Evolutionary conservation across 768 basidiomycete species (phyloP), one percentile per base, ranked within the genome.

Genomic region (Lactifluus volemus): DNA sequence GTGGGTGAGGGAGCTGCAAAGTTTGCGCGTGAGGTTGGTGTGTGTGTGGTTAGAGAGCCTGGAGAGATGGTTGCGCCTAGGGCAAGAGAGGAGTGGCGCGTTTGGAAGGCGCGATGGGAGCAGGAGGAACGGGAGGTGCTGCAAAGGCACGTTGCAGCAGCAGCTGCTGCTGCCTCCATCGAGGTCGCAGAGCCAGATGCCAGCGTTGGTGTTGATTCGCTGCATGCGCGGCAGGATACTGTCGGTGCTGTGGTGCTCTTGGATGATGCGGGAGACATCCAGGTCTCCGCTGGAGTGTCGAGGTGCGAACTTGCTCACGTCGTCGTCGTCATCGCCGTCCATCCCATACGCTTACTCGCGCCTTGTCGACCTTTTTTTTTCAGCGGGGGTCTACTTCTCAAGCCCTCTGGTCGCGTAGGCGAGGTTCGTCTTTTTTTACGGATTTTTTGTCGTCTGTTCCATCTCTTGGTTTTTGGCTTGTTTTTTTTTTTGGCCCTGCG

Each of bases 331-430:
- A 12, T n/a, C n/a, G n/a, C n/a, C n/a, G n/a, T n/a, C n/a, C n/a
- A n/a, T 38, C 3, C 25, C 38, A 8, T 0, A 11, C 38, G 38
- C 38, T 38, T 38, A 38, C 38, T 38, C 11, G 10, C 10, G 12
- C 38, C 10, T 7, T 11, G 32, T 34, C 38, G 38, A 38, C 10
- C 3, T 36, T 10, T 36, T 36, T 36, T 34, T 36, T 51, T 41
- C 60, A 92, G 90, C 64, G 90, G 90, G 5, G 90, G 90, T 0
- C 70, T 92, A n/a, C 74, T 92, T 54, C 77, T 92, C 57, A 92
- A 92, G 69, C 71, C 77, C 51, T 77, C 88, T 4, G 90, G 90
- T 12, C 76, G 90, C 50, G 70, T 91, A 4, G 91, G 90, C 32
- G 88, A 92, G 76, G 89, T 89, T 45, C 64, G 67, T 53, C n/a